Conservation (phyloP, 2,329 filamentous ascomycete genomes). For the Pseudocercospora pini-densiflorae region DNA sequence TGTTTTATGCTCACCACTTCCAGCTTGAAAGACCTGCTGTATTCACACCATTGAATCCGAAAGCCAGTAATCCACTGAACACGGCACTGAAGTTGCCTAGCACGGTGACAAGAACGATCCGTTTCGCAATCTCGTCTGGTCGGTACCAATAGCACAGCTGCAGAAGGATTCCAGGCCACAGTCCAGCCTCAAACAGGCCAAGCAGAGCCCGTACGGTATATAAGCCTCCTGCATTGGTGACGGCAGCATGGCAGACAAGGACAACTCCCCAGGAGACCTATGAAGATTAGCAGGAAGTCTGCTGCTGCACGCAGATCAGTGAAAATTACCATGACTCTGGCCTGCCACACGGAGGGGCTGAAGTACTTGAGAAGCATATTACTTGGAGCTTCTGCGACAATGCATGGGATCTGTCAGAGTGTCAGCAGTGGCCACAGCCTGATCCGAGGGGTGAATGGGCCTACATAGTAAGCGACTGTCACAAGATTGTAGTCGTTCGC, state of each 20-base stretch:
- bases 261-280: slow-evolving; percentile 14
- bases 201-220: slow-evolving; percentile 13
- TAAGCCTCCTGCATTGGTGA: slow-evolving; percentile 6
- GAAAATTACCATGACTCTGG: slow-evolving; percentile 13
- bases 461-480: slow-evolving; percentile 42
- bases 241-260: slow-evolving; percentile 12
- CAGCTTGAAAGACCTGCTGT: background rate
- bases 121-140: slow-evolving; percentile 49
- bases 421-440: slow-evolving; percentile 25
- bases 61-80: slow-evolving; percentile 51
- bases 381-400: slow-evolving; percentile 22
- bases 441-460: background rate
- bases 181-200: slow-evolving; percentile 15
- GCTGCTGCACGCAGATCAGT: background rate
- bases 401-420: slow-evolving; percentile 18
- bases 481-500: slow-evolving; percentile 42
- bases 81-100: slow-evolving; percentile 49
- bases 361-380: slow-evolving; percentile 21
- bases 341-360: slow-evolving; percentile 21
- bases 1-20: background rate
- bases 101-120: slow-evolving; percentile 24
- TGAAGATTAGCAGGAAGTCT: background rate
- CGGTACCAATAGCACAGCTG: slow-evolving; percentile 50
- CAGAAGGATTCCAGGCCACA: slow-evolving; percentile 17
- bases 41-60: slow-evolving; percentile 40